Evolutionary conservation across 2,329 filamentous ascomycete species (phyloP).

Genomic region (Colletotrichum aenigma): DNA sequence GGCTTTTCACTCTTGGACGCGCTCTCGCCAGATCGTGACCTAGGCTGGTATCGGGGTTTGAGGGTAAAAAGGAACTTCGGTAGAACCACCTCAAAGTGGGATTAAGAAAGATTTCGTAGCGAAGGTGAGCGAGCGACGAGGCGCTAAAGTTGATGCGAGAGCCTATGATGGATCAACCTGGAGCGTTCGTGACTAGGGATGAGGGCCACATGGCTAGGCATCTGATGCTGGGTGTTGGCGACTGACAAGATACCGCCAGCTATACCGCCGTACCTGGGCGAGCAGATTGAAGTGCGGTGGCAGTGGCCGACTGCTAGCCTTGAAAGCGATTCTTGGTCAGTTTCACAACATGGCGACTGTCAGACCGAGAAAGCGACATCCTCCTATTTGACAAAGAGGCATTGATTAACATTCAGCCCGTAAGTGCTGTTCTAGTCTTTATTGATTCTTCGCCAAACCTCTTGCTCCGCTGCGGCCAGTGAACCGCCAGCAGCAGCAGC

Average conservation of each 20-base stretch:
- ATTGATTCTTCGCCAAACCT: conserved; percentile 69
- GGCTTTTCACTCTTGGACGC: background rate
- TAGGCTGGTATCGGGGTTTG: background rate
- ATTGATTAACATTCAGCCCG: background rate
- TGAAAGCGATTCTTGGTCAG: background rate
- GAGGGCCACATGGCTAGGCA: background rate
- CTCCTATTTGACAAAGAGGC: background rate
- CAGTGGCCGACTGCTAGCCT: background rate
- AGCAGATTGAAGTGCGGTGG: background rate
- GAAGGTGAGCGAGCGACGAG: background rate
- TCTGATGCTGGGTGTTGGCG: background rate
- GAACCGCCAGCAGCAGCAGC: conserved; percentile 61
- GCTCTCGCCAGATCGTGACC: background rate
- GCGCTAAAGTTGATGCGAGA: background rate
- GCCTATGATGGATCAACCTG: background rate
- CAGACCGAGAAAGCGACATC: background rate
- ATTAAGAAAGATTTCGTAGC: background rate
- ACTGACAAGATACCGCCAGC: background rate
- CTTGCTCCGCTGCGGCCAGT: conserved; percentile 61
- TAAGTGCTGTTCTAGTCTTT: conserved; percentile 48
- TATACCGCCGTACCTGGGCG: background rate
- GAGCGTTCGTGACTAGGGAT: background rate
- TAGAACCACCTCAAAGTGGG: background rate
- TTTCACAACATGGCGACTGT: background rate
- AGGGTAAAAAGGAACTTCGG: background rate